Conservation (phyloP, 2,329 filamentous ascomycete species). For the Microdochium paspali region DNA sequence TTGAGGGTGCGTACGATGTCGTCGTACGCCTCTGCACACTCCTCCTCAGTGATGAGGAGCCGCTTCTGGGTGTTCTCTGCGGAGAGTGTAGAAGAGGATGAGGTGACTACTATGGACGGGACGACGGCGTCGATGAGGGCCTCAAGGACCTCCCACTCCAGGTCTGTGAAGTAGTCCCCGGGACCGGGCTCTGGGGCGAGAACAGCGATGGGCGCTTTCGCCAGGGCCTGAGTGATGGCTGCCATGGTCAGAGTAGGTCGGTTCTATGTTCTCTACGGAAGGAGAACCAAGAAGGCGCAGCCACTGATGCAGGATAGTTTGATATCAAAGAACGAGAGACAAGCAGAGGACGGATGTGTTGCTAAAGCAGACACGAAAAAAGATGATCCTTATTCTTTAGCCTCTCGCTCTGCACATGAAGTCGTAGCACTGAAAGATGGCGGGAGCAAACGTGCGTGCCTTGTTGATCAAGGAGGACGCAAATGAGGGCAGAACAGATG, state of each 20-base stretch:
- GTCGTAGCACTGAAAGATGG: too few species aligned
- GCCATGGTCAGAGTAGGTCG: neutral
- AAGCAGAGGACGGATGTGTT: too few species aligned
- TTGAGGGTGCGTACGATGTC: slow-evolving; percentile 23
- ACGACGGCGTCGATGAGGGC: slow-evolving; percentile 49
- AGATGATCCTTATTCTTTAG: too few species aligned
- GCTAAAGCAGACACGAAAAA: too few species aligned
- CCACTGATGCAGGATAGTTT: too few species aligned
- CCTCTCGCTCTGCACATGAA: too few species aligned
- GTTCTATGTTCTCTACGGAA: too few species aligned
- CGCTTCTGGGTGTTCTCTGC: slow-evolving; percentile 25
- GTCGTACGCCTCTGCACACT: slow-evolving; percentile 37
- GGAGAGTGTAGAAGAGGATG: slow-evolving; percentile 11
- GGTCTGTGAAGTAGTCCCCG: slow-evolving; percentile 16
- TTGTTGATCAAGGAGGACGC: too few species aligned
- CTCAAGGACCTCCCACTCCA: slow-evolving; percentile 45
- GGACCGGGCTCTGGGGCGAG: slow-evolving; percentile 9
- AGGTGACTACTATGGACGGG: slow-evolving; percentile 43
- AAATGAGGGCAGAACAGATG: too few species aligned
- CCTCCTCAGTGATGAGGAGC: slow-evolving; percentile 35
- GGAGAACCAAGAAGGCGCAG: too few species aligned
- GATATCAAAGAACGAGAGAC: too few species aligned
- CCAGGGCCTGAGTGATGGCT: neutral
- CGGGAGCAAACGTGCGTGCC: too few species aligned
- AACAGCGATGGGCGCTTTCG: slow-evolving; percentile 10